Percentiles rank a stretch among this genome's conserved stretches.
These are phyloP conservation scores for Collybiopsis luxurians DNA, from an alignment of 768 basidiomycete genomes.

Conservation along the genomic window DNA sequence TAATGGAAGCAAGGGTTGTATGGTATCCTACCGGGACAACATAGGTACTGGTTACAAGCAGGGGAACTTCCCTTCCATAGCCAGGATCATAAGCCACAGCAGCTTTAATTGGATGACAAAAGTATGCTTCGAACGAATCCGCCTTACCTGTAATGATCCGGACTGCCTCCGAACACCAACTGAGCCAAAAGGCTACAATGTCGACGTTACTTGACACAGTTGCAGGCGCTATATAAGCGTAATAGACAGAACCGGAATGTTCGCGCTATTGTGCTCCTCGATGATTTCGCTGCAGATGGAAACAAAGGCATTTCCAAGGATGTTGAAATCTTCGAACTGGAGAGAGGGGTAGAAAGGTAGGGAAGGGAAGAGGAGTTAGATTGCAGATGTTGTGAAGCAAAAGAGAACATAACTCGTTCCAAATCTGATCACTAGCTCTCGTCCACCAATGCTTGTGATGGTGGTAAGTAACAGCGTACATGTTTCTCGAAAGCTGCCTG, in stretches of 20 bases:
- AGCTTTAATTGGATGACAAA: not conserved
- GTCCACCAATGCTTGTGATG: conserved; percentile 39
- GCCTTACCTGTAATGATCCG: too few species aligned
- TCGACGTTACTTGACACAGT: too few species aligned
- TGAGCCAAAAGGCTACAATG: too few species aligned
- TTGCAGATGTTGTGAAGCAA: too few species aligned
- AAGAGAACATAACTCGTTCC: conserved; percentile 28
- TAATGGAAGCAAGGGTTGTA: not conserved
- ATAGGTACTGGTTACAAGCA: not conserved
- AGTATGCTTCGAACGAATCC: not conserved
- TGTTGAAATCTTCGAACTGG: conserved; percentile 15
- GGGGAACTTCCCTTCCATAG: not conserved
- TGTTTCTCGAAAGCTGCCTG: conserved; percentile 27
- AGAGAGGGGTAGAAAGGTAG: not conserved
- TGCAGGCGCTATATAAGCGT: too few species aligned
- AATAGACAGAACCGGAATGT: not conserved
- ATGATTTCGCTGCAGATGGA: conserved; percentile 7
- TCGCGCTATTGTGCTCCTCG: not conserved
- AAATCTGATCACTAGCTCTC: conserved; percentile 38
- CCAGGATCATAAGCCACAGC: not conserved
- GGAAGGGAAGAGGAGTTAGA: not conserved
- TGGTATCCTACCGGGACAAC: not conserved
- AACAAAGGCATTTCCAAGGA: conserved; percentile 10
- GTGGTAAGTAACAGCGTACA: conserved; percentile 29
- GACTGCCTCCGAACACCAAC: too few species aligned